phyloP scores from a whole-genome alignment of 164 flowering plant species.

The Macadamia integrifolia region DNA sequence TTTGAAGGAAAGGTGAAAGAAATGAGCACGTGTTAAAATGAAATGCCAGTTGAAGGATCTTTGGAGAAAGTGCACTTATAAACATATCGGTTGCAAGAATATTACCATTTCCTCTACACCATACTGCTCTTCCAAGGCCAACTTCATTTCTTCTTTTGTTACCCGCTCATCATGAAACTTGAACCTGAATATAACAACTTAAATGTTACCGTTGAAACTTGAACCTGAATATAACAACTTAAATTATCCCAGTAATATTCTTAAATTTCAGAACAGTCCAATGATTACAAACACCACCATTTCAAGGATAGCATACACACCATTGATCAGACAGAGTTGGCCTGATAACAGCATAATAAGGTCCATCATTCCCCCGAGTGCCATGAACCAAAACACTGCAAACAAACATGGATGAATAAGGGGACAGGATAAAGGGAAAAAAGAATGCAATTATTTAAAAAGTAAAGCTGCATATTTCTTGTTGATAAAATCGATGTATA shows the following conservation, averaged over 20 bases:
- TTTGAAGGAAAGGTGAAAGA: constrained; percentile 5
- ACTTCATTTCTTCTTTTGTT: constrained; percentile 73
- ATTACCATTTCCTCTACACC: constrained; percentile 89
- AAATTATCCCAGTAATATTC: neutral
- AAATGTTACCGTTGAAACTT: too few relatives aligned
- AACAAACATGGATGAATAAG: constrained; percentile 5
- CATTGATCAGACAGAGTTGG: constrained; percentile 44
- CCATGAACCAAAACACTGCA: constrained; percentile 49
- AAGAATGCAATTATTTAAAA: too few relatives aligned
- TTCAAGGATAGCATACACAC: constrained; percentile 16
- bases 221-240: neutral
- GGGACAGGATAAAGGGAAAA: neutral
- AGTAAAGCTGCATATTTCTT: too few relatives aligned
- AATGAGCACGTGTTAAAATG: neutral
- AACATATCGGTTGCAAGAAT: neutral
- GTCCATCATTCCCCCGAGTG: constrained; percentile 47
- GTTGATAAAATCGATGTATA: too few relatives aligned
- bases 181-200: constrained; percentile 38
- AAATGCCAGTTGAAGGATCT: neutral
- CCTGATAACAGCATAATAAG: constrained; percentile 44
- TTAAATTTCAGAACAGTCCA: neutral
- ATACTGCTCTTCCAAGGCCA: constrained; percentile 82
- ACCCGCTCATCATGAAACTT: constrained; percentile 93
- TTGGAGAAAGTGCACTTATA: neutral
- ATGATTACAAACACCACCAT: neutral